Evolutionary conservation across 108 stramenopile genomes (phyloP).

Genomic region (Aurantiochytrium sp.): DNA sequence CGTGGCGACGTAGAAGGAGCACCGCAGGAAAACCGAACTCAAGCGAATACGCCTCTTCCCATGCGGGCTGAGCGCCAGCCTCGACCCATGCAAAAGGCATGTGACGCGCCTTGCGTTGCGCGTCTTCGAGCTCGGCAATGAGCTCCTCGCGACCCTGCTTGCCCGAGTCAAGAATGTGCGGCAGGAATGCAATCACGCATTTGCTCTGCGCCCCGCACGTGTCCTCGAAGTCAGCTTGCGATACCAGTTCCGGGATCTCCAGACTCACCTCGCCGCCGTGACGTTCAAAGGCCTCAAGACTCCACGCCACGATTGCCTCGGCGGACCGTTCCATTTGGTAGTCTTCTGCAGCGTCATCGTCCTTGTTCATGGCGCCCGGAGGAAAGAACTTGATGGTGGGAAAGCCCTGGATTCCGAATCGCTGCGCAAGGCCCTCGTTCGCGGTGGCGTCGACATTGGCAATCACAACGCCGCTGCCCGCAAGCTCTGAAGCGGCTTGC

Average conservation of each 20-base stretch:
- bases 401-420: conserved; percentile 64
- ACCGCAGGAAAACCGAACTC: conserved; percentile 17
- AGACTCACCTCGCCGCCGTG: conserved; percentile 55
- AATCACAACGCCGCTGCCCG: conserved; percentile 58
- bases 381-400: conserved; percentile 68
- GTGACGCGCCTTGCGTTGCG: background rate
- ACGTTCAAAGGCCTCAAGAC: conserved; percentile 62
- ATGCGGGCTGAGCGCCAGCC: conserved; percentile 11
- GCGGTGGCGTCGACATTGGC: conserved; percentile 63
- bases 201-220: conserved; percentile 33
- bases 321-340: conserved; percentile 68
- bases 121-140: conserved; percentile 49
- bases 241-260: conserved; percentile 62
- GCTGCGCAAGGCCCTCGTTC: conserved; percentile 52
- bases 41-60: conserved; percentile 24
- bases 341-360: conserved; percentile 57
- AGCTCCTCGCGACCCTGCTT: conserved; percentile 44
- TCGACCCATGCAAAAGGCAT: conserved; percentile 25
- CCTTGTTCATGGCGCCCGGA: conserved; percentile 69
- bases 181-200: conserved; percentile 29
- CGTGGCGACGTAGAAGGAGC: conserved; percentile 14
- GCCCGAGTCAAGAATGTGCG: conserved; percentile 38
- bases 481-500: conserved; percentile 23
- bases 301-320: conserved; percentile 57
- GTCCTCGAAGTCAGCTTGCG: conserved; percentile 52